Evolutionary conservation across 2,329 filamentous ascomycete genomes (phyloP).

Genomic region (Fusarium sp.): DNA sequence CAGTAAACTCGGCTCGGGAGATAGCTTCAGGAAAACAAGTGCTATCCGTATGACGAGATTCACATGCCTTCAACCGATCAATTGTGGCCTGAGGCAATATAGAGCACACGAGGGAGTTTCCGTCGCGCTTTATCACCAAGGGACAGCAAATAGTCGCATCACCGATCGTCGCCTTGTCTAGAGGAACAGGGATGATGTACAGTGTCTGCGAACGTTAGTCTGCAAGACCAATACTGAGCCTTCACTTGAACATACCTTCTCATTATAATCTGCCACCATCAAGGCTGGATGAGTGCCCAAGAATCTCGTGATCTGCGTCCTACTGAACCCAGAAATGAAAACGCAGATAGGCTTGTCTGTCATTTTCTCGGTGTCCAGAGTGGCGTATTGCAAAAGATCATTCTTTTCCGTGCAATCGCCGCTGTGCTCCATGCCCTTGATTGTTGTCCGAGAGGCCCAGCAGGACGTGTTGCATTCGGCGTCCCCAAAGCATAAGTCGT

Average conservation of each 20-base stretch:
- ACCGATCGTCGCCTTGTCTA: constrained; percentile 16
- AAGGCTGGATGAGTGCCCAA: not conserved
- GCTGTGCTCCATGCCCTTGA: constrained; percentile 15
- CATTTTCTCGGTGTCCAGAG: not conserved
- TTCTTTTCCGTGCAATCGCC: not conserved
- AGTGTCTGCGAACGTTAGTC: not conserved
- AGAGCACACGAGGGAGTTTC: constrained; percentile 5
- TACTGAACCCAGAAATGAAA: constrained; percentile 3
- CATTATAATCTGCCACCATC: not conserved
- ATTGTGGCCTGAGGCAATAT: constrained; percentile 2
- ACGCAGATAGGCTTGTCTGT: constrained; percentile 2
- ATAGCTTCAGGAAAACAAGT: constrained; percentile 24
- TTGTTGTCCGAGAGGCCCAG: not conserved
- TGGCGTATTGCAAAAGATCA: constrained; percentile 17
- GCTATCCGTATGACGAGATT: not conserved
- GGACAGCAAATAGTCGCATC: constrained; percentile 20
- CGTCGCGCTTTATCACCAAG: constrained; percentile 9
- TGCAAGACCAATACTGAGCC: rapidly evolving
- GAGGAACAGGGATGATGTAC: constrained; percentile 18
- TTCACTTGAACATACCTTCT: not conserved
- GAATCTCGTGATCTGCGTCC: constrained; percentile 9
- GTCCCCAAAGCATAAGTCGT: constrained; percentile 22
- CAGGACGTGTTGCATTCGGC: not conserved
- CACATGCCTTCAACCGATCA: not conserved
- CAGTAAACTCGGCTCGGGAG: not conserved